Base-by-base conservation (phyloP, 495 filamentous ascomycete species). In the Aspergillus coremiiformis region DNA sequence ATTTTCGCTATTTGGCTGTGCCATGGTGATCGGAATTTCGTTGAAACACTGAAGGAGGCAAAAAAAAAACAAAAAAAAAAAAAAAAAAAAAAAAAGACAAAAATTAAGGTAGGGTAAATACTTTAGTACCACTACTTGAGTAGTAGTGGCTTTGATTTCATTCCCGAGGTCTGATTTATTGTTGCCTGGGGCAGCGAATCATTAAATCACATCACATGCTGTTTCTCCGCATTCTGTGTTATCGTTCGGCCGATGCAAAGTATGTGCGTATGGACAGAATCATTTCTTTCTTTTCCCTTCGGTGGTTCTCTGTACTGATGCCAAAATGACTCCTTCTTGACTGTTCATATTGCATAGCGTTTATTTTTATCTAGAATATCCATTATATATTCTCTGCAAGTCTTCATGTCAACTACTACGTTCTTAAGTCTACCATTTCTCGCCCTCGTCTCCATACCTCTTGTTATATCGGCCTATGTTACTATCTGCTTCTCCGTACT, bases 401-500 rank as follows among this genome's bases (percentile, higher is more conserved):
- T 57, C 42, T 55, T 54, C 37, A 75, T 84, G 75, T 63, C 69
- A 22, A 50, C 72, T 47, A 61, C 77, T 24, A 74, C 79, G 51
- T 57, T 83, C 22, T 49, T 87, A 12, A 69, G 80, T 19, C 74
- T 87, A 15, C 84, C 84, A 3, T 57, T 86, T 44, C 67, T 91
- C 49, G 68, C 82, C 57, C 45, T 87, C 51, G 66, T 87, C 58
- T 83, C 84, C 11, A 67, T 90, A 19, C 86, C 89, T 1, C 75
- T 92, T 49, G 71, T 81, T 49, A 58, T 86, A 46, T 81, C 86
- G 46, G 88, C 87, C 45, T 76, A 74, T 53, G 58, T 89, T 50
- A 92, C 88, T 29, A 82, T 84, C 30, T 73, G 73, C 15, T 52
- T 90, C 39, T 84, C 87, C 30, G 73, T 87, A 45, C 68, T 78